These are phyloP conservation scores for Colletotrichum orchidophilum DNA, from an alignment of 2,329 filamentous ascomycete genomes.

Conservation along the genomic window DNA sequence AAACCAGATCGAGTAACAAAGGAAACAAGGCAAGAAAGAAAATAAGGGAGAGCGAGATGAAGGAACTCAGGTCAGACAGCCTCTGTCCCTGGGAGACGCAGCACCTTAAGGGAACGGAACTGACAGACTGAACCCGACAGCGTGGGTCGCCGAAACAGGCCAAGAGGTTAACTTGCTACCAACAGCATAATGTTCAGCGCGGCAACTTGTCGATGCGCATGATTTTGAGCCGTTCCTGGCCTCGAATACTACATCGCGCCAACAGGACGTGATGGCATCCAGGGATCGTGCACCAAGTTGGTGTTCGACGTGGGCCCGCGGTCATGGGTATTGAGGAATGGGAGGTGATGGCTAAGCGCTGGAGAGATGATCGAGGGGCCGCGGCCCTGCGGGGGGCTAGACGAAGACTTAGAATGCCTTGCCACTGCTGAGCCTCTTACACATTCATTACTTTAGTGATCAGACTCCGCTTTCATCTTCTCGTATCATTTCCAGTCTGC, in stretches of 20 bases:
- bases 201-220: conserved; percentile 27
- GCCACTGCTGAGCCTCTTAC: background rate
- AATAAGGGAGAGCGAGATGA: background rate
- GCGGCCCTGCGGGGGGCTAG: conserved; percentile 19
- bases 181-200: conserved; percentile 23
- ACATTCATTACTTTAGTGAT: background rate
- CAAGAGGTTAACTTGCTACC: conserved; percentile 4
- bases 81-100: background rate
- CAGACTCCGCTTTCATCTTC: background rate
- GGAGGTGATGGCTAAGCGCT: conserved; percentile 27
- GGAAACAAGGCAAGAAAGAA: background rate
- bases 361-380: conserved; percentile 18
- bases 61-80: background rate
- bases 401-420: conserved; percentile 1
- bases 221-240: conserved; percentile 10
- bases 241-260: conserved; percentile 19
- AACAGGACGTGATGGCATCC: conserved; percentile 11
- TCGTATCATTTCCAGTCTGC: rapidly evolving
- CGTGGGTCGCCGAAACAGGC: conserved; percentile 19
- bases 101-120: background rate
- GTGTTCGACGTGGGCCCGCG: conserved; percentile 10
- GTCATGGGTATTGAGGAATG: conserved; percentile 15
- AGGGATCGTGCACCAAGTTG: conserved; percentile 14
- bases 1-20: background rate
- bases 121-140: background rate